A percentile compares a stretch with the other conserved stretches of the same genome.
phyloP scores from a whole-genome alignment of 2,329 filamentous ascomycete genomes.

The Trichophyton simii region DNA sequence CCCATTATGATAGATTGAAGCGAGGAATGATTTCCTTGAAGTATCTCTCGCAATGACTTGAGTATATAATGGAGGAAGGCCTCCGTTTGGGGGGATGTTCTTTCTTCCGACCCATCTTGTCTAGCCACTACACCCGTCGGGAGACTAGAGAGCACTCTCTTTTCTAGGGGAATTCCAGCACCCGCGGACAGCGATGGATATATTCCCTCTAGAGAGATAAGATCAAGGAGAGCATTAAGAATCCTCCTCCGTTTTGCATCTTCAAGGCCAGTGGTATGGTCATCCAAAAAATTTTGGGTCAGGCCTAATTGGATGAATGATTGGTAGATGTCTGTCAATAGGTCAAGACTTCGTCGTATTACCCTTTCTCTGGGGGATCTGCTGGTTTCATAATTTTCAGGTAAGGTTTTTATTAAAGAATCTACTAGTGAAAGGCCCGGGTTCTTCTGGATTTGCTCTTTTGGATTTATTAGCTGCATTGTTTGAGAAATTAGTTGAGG shows the following conservation, averaged over 20 bases:
- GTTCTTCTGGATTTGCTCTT: conserved; percentile 29
- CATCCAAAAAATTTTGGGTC: neutral
- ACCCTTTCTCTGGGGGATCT: conserved; percentile 19
- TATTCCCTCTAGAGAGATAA: conserved; percentile 34
- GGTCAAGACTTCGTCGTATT: conserved; percentile 24
- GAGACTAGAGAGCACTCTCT: conserved; percentile 32
- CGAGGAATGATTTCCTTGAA: conserved; percentile 23
- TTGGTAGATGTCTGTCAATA: conserved; percentile 24
- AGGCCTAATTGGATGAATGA: conserved; percentile 21
- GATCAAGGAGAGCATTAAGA: conserved; percentile 31
- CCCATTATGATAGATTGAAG: conserved; percentile 29
- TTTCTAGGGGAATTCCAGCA: conserved; percentile 33
- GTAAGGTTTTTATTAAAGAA: conserved; percentile 18
- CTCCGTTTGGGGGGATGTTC: conserved; percentile 16
- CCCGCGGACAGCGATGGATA: conserved; percentile 33
- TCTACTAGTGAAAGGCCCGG: conserved; percentile 26
- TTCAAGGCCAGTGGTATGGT: conserved; percentile 18
- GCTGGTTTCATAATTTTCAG: conserved; percentile 11
- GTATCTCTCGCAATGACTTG: conserved; percentile 19
- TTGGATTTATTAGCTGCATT: conserved; percentile 20
- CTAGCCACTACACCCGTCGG: conserved; percentile 32
- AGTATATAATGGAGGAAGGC: conserved; percentile 23
- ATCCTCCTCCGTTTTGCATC: conserved; percentile 31
- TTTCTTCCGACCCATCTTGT: conserved; percentile 13
- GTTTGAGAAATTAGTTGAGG: neutral